Conservation (phyloP, 345 rosid genomes). For the Firmiana major region DNA sequence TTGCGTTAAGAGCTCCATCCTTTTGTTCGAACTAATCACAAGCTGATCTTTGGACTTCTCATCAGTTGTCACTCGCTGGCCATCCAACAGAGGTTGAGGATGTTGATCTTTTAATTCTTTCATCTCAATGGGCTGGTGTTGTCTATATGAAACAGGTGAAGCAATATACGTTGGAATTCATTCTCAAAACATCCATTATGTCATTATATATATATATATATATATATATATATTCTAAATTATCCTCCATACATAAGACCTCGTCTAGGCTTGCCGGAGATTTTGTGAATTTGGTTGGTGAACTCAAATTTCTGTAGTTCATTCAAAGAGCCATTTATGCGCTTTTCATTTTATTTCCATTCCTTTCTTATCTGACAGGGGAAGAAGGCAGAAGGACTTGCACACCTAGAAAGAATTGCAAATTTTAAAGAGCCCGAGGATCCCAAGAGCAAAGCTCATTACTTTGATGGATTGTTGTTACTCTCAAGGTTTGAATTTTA, state of each 20-base stretch:
- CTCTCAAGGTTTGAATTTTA: constrained; percentile 51
- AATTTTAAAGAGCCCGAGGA: constrained; percentile 65
- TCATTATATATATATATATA: not conserved
- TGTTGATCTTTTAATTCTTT: constrained; percentile 59
- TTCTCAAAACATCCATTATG: not conserved
- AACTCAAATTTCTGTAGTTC: not conserved
- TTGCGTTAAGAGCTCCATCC: constrained; percentile 5
- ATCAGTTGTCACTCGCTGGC: constrained; percentile 49
- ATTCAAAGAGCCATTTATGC: not conserved
- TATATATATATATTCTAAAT: not conserved
- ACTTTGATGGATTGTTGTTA: constrained; percentile 63
- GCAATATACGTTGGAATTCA: not conserved
- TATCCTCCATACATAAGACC: not conserved
- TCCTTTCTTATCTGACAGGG: constrained; percentile 36
- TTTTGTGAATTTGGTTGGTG: not conserved
- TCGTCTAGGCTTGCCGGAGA: not conserved
- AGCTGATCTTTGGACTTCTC: constrained; percentile 11
- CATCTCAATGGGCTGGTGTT: constrained; percentile 82
- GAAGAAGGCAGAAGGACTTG: constrained; percentile 60
- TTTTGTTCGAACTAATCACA: not conserved
- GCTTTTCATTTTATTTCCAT: not conserved
- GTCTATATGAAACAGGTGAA: constrained; percentile 64
- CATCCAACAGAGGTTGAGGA: constrained; percentile 48
- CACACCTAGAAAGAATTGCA: constrained; percentile 70
- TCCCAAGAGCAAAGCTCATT: constrained; percentile 65